A percentile compares a stretch with the other conserved stretches of the same genome.
These are phyloP conservation scores for Melastoma candidum DNA, from an alignment of 441 rosid genomes.

Conservation along the genomic window DNA sequence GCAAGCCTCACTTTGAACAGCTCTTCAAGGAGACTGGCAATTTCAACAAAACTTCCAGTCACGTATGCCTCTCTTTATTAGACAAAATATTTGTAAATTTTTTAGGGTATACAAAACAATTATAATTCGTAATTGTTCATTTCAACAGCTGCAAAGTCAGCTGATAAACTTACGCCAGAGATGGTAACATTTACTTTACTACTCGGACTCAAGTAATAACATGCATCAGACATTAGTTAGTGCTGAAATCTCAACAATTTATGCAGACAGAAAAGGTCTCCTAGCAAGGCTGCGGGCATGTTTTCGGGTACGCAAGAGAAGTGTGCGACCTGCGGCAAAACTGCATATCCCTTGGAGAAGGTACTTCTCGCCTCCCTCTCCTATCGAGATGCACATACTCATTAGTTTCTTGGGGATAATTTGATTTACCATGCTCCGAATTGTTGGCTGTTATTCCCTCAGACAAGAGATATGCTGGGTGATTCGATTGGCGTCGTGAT, in stretches of 20 bases:
- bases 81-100: slow-evolving; percentile 3
- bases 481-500: no score
- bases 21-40: slow-evolving; percentile 88
- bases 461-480: no score
- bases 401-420: no score
- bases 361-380: slow-evolving; percentile 22
- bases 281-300: slow-evolving; percentile 88
- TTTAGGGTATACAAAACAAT: slow-evolving; percentile 3
- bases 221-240: slow-evolving; percentile 4
- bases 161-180: slow-evolving; percentile 80
- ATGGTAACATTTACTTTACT: slow-evolving; percentile 42
- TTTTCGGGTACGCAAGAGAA: slow-evolving; percentile 96
- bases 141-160: slow-evolving; percentile 74
- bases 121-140: slow-evolving; percentile 19
- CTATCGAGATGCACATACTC: no score
- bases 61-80: slow-evolving; percentile 35
- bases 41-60: slow-evolving; percentile 89
- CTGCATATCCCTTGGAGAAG: slow-evolving; percentile 96
- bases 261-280: slow-evolving; percentile 74
- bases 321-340: slow-evolving; percentile 88
- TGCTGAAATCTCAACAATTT: slow-evolving; percentile 20
- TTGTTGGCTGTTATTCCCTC: no score
- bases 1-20: slow-evolving; percentile 96
- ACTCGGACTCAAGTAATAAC: not conserved
- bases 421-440: no score